Evolutionary conservation across 2,329 filamentous ascomycete genomes (phyloP), one percentile per base, ranked within the genome.

Genomic region (Kalmusia sp.): DNA sequence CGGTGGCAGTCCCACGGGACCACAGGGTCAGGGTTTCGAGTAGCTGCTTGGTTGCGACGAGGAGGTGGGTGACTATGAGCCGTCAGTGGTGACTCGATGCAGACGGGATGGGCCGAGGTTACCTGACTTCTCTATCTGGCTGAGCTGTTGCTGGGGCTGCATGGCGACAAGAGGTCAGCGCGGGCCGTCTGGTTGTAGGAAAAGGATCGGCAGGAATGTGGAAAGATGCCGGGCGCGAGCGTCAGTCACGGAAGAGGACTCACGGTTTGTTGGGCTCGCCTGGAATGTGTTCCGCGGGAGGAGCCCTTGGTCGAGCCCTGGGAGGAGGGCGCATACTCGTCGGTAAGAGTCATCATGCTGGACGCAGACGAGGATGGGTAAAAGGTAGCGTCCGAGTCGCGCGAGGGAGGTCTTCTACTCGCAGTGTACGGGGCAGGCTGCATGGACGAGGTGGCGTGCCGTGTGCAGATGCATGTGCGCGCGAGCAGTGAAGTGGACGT

Each of bases 11-110:
- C 57, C 91, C 89, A 52, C 93, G 91, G 54, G 95, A 99, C 95
- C 95, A 99, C 82, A 96, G 90, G 40, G 95, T 99, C 57, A 99
- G 82, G 5, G 93, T 99, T 79, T 99, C 95, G 57, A 99, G 88
- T 2, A 99, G 87, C 77, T 98, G 93, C 75, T 99, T 99, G 28
- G 95, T 99, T 30, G 95, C 95, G 62, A 99, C 93, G 30, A 99
- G 87, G 38, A 99, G 89, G 73, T 99, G 95, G 9, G 93, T 97
- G 24, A 56, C 49, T 49, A 31, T 3, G 11, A 19, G 24, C 12
- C 11, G 39, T 54, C 15, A 54, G 52, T 27, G 30, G 30, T 8
- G 24, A 41, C 31, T 24, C 39, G 49, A 14, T 27, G 35, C 27
- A 7, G 22, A 15, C 8, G 17, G 34, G 6, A 30, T 2, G 38